These are phyloP conservation scores for Diaporthe longicolla DNA, from an alignment of 2,329 filamentous ascomycete species.

Conservation along the genomic window DNA sequence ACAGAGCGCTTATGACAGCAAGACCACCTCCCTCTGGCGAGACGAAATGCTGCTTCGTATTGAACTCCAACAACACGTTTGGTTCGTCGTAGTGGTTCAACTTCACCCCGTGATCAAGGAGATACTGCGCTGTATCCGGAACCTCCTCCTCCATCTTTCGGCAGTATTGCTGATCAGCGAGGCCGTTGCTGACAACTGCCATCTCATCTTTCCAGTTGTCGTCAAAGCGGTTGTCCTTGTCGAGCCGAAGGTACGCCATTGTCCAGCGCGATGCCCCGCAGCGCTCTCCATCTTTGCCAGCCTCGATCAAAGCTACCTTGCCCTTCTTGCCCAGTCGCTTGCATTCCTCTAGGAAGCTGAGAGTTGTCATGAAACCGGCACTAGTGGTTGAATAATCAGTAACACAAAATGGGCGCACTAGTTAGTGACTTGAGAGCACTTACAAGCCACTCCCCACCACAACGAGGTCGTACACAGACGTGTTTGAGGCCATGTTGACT, in stretches of 20 bases:
- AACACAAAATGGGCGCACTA: too few species aligned
- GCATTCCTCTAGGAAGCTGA: slow-evolving; percentile 29
- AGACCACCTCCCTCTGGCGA: slow-evolving; percentile 21
- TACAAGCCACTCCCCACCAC: slow-evolving; percentile 31
- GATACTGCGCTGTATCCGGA: slow-evolving; percentile 15
- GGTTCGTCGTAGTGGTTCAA: slow-evolving; percentile 21
- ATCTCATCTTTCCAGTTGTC: slow-evolving; percentile 35
- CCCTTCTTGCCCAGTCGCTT: neutral
- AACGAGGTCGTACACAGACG: slow-evolving; percentile 14
- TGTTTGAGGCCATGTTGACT: neutral
- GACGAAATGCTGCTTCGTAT: slow-evolving; percentile 33
- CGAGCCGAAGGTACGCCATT: slow-evolving; percentile 26
- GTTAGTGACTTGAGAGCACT: neutral
- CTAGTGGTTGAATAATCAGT: neutral
- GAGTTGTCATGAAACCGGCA: slow-evolving; percentile 23
- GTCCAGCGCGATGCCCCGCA: slow-evolving; percentile 35
- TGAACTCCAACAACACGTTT: slow-evolving; percentile 30
- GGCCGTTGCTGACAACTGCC: slow-evolving; percentile 53
- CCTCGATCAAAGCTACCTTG: slow-evolving; percentile 21
- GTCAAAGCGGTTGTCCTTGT: slow-evolving; percentile 23
- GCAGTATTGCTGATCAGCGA: slow-evolving; percentile 57
- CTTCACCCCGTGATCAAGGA: slow-evolving; percentile 22
- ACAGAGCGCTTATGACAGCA: slow-evolving; percentile 21
- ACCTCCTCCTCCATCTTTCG: slow-evolving; percentile 51
- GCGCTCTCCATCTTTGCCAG: slow-evolving; percentile 14